Conservation (phyloP, 306 rosid species). For the Rubus parviflorus region DNA sequence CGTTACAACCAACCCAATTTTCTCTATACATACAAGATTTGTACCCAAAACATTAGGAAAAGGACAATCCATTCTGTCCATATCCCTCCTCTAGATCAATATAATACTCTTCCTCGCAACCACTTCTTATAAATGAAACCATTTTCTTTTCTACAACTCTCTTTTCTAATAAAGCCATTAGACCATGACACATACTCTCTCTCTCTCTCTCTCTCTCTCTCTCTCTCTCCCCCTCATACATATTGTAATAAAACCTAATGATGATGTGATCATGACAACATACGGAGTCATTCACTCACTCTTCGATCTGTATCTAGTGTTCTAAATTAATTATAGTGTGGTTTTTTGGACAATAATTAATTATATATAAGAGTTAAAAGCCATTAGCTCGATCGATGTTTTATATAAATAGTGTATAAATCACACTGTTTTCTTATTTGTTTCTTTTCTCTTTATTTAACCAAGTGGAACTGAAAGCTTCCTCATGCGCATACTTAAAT, state of each 20-base stretch:
- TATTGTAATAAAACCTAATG: not conserved
- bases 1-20: constrained; percentile 27
- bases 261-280: not conserved
- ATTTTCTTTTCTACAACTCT: not conserved
- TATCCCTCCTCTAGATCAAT: constrained; percentile 22
- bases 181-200: not conserved
- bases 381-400: not conserved
- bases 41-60: constrained; percentile 22
- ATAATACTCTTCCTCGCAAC: constrained; percentile 30
- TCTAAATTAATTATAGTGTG: too few relatives aligned
- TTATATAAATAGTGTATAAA: not conserved
- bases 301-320: not conserved
- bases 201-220: not conserved
- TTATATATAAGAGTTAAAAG: too few relatives aligned
- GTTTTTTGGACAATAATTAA: too few relatives aligned
- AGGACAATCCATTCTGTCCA: constrained; percentile 22
- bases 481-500: constrained; percentile 33
- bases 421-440: constrained; percentile 11
- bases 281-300: not conserved
- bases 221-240: not conserved
- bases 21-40: constrained; percentile 11
- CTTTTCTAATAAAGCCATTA: not conserved
- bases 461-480: constrained; percentile 26
- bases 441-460: constrained; percentile 22
- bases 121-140: constrained; percentile 31